These are phyloP conservation scores for Thraustochytrium sp. DNA, from an alignment of 352 stramenopile species.

Conservation along the genomic window DNA sequence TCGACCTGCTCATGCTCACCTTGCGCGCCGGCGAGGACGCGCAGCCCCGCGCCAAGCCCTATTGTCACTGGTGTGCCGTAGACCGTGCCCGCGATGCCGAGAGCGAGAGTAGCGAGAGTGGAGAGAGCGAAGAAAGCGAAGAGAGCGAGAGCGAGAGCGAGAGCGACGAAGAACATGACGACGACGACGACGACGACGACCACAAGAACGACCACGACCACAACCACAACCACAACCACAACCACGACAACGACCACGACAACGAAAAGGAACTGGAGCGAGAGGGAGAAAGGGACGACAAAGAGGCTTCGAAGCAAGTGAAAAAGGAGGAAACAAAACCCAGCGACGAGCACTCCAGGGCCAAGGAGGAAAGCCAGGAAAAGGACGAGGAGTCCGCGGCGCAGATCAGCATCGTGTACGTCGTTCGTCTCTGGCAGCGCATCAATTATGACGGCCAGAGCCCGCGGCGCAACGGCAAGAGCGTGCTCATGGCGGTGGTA, in stretches of 20 bases:
- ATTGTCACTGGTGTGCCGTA: conserved; percentile 22
- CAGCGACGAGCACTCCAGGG: too few species aligned
- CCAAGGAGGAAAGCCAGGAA: not conserved
- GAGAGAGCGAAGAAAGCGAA: not conserved
- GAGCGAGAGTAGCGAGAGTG: not conserved
- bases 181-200: conserved; percentile 31
- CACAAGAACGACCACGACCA: not conserved
- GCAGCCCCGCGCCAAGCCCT: not conserved
- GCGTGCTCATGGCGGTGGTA: not conserved
- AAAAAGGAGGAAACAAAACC: too few species aligned
- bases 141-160: not conserved
- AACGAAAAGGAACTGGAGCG: not conserved
- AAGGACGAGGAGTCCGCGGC: not conserved
- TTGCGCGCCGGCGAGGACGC: not conserved
- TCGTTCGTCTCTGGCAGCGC: conserved; percentile 1
- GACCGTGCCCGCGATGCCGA: not conserved
- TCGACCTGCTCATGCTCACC: conserved; percentile 36
- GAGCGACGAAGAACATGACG: not conserved
- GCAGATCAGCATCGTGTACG: not conserved
- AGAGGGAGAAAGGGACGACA: not conserved
- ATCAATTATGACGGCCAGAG: conserved; percentile 15
- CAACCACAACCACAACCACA: not conserved
- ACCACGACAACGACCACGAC: not conserved
- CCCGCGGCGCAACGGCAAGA: not conserved
- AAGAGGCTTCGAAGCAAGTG: too few species aligned